Conservation (phyloP, 306 rosid genomes). For the Echinosophora koreensis region DNA sequence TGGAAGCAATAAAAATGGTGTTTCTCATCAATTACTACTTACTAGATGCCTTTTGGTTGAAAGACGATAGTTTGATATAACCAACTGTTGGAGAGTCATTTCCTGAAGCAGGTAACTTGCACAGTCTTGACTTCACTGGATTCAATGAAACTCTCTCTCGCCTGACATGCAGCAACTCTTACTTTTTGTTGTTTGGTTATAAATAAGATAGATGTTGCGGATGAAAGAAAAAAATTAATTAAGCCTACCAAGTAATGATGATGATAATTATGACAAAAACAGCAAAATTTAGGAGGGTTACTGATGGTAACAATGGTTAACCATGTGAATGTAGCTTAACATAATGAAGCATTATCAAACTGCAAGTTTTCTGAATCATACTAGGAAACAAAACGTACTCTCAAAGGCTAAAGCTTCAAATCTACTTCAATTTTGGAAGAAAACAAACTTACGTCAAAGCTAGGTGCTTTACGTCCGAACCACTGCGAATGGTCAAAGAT, state of each 20-base stretch:
- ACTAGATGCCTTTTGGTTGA: constrained; percentile 93
- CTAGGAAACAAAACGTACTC: constrained; percentile 17
- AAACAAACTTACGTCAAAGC: constrained; percentile 65
- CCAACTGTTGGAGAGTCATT: constrained; percentile 76
- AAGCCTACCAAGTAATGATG: constrained; percentile 13
- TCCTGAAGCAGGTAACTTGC: constrained; percentile 78
- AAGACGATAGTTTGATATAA: constrained; percentile 86
- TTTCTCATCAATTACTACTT: constrained; percentile 46
- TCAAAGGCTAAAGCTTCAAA: constrained; percentile 31
- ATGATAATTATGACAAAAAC: constrained; percentile 10
- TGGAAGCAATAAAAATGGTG: constrained; percentile 34
- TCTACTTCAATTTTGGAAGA: constrained; percentile 1
- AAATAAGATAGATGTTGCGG: neutral
- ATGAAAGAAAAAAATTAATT: constrained; percentile 16
- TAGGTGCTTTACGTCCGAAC: constrained; percentile 73
- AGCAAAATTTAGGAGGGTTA: constrained; percentile 17
- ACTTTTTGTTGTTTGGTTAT: neutral
- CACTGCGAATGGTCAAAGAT: constrained; percentile 81
- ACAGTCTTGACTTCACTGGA: constrained; percentile 91
- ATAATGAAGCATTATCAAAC: constrained; percentile 22
- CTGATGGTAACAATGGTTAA: constrained; percentile 16
- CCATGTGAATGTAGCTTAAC: neutral
- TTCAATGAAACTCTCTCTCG: constrained; percentile 89
- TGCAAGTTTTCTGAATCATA: constrained; percentile 22
- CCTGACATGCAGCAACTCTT: constrained; percentile 60